Conservation (phyloP, 2,329 filamentous ascomycete genomes). For the Penicillium crustosum region DNA sequence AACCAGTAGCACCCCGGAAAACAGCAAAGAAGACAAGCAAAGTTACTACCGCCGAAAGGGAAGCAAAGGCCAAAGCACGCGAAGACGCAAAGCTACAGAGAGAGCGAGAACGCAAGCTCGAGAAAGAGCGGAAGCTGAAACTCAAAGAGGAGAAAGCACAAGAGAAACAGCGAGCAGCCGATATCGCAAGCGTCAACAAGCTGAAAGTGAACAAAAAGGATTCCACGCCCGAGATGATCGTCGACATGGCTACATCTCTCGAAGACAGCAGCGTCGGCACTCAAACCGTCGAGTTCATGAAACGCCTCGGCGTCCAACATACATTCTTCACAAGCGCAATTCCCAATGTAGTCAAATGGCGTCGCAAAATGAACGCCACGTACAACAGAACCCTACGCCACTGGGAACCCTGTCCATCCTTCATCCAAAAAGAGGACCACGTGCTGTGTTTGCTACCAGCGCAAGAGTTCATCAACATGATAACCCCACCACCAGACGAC, state of each 20-base stretch:
- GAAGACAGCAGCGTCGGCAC: conserved; percentile 46
- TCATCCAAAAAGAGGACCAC: conserved; percentile 58
- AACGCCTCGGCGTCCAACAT: conserved; percentile 43
- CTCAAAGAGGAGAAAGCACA: conserved; percentile 57
- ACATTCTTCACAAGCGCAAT: conserved; percentile 40
- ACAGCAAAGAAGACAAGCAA: conserved; percentile 44
- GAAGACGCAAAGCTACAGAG: conserved; percentile 50
- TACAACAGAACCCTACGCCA: conserved; percentile 62
- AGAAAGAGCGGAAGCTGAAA: conserved; percentile 51
- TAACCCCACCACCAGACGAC: conserved; percentile 39
- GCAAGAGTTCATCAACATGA: conserved; percentile 64
- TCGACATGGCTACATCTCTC: conserved; percentile 64
- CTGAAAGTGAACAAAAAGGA: conserved; percentile 70
- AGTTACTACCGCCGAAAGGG: conserved; percentile 33
- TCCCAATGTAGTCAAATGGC: conserved; percentile 64
- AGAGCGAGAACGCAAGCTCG: conserved; percentile 57
- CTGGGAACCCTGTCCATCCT: conserved; percentile 62
- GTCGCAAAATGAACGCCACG: conserved; percentile 62
- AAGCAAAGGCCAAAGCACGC: conserved; percentile 55
- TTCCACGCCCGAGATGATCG: conserved; percentile 73
- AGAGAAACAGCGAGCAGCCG: conserved; percentile 64
- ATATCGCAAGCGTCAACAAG: conserved; percentile 72
- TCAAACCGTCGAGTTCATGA: conserved; percentile 46
- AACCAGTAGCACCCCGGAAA: conserved; percentile 43
- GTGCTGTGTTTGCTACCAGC: conserved; percentile 63